Evolutionary conservation across 495 filamentous ascomycete species (phyloP), one percentile per base, ranked within the genome.

Genomic region (Penicillium simplicissimum): DNA sequence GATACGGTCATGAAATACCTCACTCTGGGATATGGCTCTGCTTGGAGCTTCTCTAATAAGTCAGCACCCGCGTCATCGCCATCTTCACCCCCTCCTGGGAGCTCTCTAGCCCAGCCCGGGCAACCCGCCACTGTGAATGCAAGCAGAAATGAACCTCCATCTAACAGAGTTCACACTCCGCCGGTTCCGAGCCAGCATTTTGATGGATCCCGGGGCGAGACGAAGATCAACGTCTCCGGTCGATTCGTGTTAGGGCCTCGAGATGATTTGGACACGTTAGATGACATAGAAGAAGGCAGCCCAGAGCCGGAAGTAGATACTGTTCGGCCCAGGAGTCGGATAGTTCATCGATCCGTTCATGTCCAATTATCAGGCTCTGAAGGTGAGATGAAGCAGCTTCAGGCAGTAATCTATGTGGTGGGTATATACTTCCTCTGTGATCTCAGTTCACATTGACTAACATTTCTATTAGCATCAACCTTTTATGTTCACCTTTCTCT

Each of bases 401-500:
- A 87, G 25, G 90, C 90, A 6, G 84, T 96, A 3, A 84, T 96
- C 49, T 89, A 89, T 63, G 77, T 87, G 58, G 82, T 85, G 73
- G 52, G 81, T 73, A 5, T 1, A 13, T 13, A 7, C 14, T 15
- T 31, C 4, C 40, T n/a, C 25, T 19, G 37, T 8, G 1, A 4
- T 14, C 2, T 36, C 23, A 55, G 1, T 40, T 6, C 2, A 25
- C 3, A 58, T 38, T 14, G 40, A 33, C 35, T 25, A 35, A 45
- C 31, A 42, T 34, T 56, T 21, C 56, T 34, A 55, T 57, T 58
- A 80, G 76, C 87, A 91, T 66, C 85, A 84, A 69, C 95, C 95
- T 3, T 97, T 98, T 75, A 89, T 97, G 57, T 97, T 92, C 73
- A 88, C 91, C 5, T 91, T 98, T 65, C 80, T 98, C 15, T 97